phyloP scores from a whole-genome alignment of 2,329 filamentous ascomycete species.

The Pleomassaria siparia region DNA sequence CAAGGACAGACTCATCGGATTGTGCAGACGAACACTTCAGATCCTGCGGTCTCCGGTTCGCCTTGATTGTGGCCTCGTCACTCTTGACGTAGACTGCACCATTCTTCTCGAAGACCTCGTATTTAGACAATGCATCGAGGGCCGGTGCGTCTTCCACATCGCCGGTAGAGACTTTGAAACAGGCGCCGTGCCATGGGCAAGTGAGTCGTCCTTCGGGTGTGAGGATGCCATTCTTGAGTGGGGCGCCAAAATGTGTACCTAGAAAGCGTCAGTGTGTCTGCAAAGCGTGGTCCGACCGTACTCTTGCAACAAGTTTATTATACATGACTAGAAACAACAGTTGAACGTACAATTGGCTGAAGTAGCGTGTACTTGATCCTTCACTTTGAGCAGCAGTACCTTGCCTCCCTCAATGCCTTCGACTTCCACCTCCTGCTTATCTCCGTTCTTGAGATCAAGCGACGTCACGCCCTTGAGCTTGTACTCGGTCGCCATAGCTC shows the following conservation, averaged over 20 bases:
- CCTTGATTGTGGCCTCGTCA: conserved; percentile 76
- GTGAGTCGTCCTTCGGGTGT: conserved; percentile 80
- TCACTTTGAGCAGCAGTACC: conserved; percentile 79
- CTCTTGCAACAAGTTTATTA: background rate
- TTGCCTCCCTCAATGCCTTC: conserved; percentile 87
- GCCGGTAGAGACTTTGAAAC: conserved; percentile 85
- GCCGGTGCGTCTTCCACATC: conserved; percentile 96
- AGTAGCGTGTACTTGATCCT: conserved; percentile 74
- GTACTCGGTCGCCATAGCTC: conserved; percentile 51
- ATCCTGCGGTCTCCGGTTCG: conserved; percentile 71
- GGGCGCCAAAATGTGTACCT: conserved; percentile 79
- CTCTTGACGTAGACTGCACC: conserved; percentile 83
- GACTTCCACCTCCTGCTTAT: conserved; percentile 87
- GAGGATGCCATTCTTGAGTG: conserved; percentile 81
- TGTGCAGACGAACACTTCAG: conserved; percentile 66
- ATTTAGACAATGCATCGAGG: conserved; percentile 80
- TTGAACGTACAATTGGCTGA: conserved; percentile 71
- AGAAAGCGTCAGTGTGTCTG: background rate
- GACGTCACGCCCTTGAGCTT: conserved; percentile 75
- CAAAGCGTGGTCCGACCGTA: no score
- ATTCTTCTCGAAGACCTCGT: conserved; percentile 77
- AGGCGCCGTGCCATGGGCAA: conserved; percentile 97
- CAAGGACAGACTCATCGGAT: conserved; percentile 69
- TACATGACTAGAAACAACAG: background rate
- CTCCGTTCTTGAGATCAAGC: conserved; percentile 72